Evolutionary conservation across 257 asterid species (phyloP).

Genomic region (Salvia hispanica): DNA sequence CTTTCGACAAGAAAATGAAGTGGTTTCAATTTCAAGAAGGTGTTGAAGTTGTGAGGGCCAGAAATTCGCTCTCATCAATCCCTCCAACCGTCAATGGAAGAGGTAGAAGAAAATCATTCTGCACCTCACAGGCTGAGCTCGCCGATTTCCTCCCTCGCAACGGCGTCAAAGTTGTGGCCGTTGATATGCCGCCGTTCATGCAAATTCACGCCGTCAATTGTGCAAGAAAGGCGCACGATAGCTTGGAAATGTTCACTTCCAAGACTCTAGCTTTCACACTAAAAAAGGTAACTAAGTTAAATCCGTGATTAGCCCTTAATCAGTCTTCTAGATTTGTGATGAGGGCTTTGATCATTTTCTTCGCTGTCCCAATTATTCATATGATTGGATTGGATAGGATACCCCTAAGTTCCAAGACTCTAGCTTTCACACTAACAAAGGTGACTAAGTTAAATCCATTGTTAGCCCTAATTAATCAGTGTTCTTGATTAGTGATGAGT

Average conservation of each 20-base stretch:
- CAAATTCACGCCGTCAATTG: conserved; percentile 92
- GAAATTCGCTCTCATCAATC: conserved; percentile 41
- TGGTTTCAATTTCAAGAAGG: conserved; percentile 36
- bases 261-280: conserved; percentile 84
- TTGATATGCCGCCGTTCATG: conserved; percentile 96
- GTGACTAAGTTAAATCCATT: too few relatives aligned
- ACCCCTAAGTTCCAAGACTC: too few relatives aligned
- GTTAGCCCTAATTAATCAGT: too few relatives aligned
- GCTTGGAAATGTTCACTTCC: conserved; percentile 94
- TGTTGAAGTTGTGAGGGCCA: conserved; percentile 31
- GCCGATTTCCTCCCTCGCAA: conserved; percentile 66
- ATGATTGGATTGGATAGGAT: too few relatives aligned
- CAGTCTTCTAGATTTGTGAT: too few relatives aligned
- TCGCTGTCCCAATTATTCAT: too few relatives aligned
- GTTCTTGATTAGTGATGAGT: too few relatives aligned
- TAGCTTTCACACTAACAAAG: too few relatives aligned
- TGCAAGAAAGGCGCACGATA: conserved; percentile 85
- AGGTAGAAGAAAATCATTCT: conserved; percentile 67
- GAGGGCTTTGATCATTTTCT: too few relatives aligned
- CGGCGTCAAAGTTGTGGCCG: conserved; percentile 86
- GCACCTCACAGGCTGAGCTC: conserved; percentile 65
- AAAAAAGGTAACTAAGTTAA: conserved; percentile 58
- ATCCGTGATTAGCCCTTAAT: too few relatives aligned
- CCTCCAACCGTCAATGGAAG: conserved; percentile 33
- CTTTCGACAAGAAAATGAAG: conserved; percentile 23